Percentiles rank a stretch among this genome's conserved stretches.
Evolutionary conservation across 192 early-diverging fungal species (phyloP).

Genomic region (Podila epicladia): DNA sequence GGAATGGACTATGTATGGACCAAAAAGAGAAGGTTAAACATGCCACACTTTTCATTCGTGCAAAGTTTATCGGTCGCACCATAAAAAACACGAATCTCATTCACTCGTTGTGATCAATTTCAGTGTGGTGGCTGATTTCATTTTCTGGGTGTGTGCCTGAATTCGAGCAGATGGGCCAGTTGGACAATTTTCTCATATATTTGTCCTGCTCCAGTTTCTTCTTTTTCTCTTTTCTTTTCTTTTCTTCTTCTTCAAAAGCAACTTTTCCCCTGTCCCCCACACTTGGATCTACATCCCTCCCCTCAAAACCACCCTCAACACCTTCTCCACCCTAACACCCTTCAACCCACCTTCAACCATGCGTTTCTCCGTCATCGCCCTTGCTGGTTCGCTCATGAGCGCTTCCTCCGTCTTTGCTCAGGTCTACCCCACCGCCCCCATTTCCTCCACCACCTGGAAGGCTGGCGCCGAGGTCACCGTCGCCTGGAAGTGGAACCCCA

Average conservation of each 20-base stretch:
- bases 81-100: too few species aligned
- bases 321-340: background rate
- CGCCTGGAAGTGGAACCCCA: conserved; percentile 4
- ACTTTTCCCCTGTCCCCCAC: conserved; percentile 5
- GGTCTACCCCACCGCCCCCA: conserved; percentile 6
- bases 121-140: too few species aligned
- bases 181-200: background rate
- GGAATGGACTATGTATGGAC: background rate
- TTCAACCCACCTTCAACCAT: background rate
- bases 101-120: too few species aligned
- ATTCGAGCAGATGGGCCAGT: background rate
- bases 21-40: too few species aligned
- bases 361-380: background rate
- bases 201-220: background rate
- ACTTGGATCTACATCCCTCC: conserved; percentile 2
- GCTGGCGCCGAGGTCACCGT: background rate
- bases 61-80: too few species aligned
- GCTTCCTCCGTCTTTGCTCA: conserved; percentile 1
- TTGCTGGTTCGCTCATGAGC: conserved; percentile 4
- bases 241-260: conserved; percentile 1
- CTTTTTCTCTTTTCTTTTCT: background rate
- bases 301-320: background rate
- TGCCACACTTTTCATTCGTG: too few species aligned
- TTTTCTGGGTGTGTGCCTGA: too few species aligned
- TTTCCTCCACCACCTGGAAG: background rate